Evolutionary conservation across 371 early-diverging fungal species (phyloP).

Genomic region (Zychaea mexicana): DNA sequence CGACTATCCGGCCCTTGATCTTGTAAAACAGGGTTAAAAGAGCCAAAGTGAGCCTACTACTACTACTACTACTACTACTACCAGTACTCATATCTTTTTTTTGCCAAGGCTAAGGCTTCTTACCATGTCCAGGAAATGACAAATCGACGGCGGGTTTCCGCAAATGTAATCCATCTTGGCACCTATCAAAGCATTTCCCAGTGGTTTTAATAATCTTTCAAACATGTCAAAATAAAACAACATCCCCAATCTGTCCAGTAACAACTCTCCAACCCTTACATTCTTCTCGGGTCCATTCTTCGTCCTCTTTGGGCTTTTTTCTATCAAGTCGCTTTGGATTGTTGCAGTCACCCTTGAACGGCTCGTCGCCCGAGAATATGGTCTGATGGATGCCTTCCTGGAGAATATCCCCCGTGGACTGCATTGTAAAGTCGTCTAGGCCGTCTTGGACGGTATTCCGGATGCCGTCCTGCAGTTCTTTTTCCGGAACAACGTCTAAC

Average conservation of each 20-base stretch:
- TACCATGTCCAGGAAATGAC: conserved; percentile 54
- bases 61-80: too few relatives aligned
- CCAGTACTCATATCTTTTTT: too few relatives aligned
- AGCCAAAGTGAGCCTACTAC: too few relatives aligned
- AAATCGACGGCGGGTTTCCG: conserved; percentile 71
- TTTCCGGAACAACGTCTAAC: conserved; percentile 25
- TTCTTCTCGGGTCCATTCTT: conserved; percentile 62
- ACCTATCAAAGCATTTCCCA: conserved; percentile 12
- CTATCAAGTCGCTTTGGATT: conserved; percentile 49
- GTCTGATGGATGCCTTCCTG: conserved; percentile 49
- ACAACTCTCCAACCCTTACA: conserved; percentile 30
- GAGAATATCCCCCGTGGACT: conserved; percentile 22
- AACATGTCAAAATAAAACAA: not conserved
- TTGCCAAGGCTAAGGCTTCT: too few relatives aligned
- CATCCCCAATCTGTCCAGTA: not conserved
- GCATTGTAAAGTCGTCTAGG: conserved; percentile 17
- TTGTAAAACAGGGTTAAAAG: too few relatives aligned
- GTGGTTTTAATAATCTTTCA: not conserved
- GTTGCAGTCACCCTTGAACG: conserved; percentile 70
- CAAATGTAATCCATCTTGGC: conserved; percentile 65
- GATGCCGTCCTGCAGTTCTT: conserved; percentile 37
- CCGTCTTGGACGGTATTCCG: conserved; percentile 19
- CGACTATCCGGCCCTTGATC: conserved; percentile 46
- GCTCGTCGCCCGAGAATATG: conserved; percentile 57
- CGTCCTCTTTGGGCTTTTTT: conserved; percentile 57